phyloP scores from a whole-genome alignment of 2,329 filamentous ascomycete species.

The Pseudogymnoascus sp. region DNA sequence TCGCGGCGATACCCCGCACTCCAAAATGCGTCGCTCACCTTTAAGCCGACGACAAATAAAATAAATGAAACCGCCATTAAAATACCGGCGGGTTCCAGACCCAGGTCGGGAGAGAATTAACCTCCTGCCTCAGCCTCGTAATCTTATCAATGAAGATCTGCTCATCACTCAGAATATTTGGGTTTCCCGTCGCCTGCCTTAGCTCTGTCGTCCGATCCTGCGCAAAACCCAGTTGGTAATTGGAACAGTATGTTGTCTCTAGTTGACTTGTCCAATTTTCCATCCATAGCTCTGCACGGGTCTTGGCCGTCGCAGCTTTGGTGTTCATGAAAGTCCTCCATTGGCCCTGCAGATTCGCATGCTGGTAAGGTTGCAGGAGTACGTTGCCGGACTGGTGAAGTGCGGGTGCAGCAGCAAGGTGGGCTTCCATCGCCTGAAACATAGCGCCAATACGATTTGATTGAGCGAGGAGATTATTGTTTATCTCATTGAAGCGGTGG shows the following conservation, averaged over 20 bases:
- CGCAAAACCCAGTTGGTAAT: not conserved
- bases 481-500: not conserved
- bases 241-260: not conserved
- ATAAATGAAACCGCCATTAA: not conserved
- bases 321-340: not conserved
- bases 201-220: not conserved
- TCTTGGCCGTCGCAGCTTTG: not conserved
- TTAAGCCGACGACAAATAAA: not conserved
- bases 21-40: not conserved
- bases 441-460: not conserved
- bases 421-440: not conserved
- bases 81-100: not conserved
- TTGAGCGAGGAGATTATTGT: not conserved
- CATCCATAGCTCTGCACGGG: not conserved
- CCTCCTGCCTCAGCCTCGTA: not conserved
- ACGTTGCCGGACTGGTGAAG: not conserved
- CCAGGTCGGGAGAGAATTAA: not conserved
- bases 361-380: not conserved
- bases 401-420: not conserved
- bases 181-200: not conserved
- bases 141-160: not conserved
- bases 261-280: not conserved
- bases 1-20: not conserved
- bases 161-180: not conserved
- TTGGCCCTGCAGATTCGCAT: not conserved